phyloP scores from a whole-genome alignment of 2,329 filamentous ascomycete species.

The Lachnellula hyalina region DNA sequence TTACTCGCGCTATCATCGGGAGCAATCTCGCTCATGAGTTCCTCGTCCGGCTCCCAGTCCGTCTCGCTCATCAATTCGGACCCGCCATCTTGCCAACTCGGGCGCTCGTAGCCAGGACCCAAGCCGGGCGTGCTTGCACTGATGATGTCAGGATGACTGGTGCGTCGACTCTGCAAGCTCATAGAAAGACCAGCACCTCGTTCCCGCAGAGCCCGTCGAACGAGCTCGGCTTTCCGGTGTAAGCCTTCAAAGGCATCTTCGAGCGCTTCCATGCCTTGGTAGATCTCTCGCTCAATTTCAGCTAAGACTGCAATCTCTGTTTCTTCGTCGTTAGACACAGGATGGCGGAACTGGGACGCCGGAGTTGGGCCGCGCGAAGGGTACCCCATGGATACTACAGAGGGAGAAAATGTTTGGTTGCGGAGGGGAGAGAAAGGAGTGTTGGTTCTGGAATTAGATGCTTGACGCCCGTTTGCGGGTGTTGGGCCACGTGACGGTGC shows the following conservation, averaged over 20 bases:
- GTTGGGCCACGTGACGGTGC: conserved; percentile 47
- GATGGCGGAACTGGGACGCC: conserved; percentile 46
- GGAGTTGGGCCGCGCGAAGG: conserved; percentile 52
- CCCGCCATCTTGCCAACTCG: conserved; percentile 23
- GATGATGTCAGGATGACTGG: conserved; percentile 31
- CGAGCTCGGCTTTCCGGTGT: conserved; percentile 77
- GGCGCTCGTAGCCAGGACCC: conserved; percentile 31
- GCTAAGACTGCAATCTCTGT: conserved; percentile 85
- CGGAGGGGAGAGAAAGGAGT: conserved; percentile 29
- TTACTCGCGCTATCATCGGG: conserved; percentile 80
- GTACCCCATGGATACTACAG: conserved; percentile 21
- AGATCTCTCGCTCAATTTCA: conserved; percentile 90
- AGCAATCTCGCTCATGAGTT: conserved; percentile 56
- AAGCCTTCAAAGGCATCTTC: conserved; percentile 91
- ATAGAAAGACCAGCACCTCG: conserved; percentile 66
- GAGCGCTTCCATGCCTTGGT: conserved; percentile 85
- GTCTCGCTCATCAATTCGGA: conserved; percentile 44
- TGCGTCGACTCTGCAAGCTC: conserved; percentile 27
- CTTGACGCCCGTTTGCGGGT: conserved; percentile 39
- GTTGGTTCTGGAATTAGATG: conserved; percentile 22
- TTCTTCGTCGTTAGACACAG: conserved; percentile 88
- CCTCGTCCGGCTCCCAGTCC: conserved; percentile 36
- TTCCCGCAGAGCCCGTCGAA: conserved; percentile 74
- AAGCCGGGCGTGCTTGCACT: conserved; percentile 36
- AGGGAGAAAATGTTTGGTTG: conserved; percentile 26